Evolutionary conservation across 2,329 filamentous ascomycete genomes (phyloP).

Genomic region (Fusarium guadeloupense): DNA sequence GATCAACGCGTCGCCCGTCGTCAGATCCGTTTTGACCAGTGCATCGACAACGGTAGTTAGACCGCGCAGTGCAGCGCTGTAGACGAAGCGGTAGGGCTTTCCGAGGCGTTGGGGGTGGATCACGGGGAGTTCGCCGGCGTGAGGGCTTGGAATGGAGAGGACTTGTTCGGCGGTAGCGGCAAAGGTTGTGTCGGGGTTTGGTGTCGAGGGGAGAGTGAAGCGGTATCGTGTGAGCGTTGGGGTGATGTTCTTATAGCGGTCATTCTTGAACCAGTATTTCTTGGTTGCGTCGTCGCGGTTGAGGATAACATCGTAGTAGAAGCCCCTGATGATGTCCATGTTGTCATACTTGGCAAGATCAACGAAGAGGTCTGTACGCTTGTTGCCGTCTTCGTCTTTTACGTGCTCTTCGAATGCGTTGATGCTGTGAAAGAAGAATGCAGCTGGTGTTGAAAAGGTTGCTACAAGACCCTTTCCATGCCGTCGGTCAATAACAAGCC

Average conservation of each 20-base stretch:
- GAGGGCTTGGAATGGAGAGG: conserved; percentile 60
- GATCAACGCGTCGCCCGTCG: conserved; percentile 59
- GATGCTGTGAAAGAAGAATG: conserved; percentile 82
- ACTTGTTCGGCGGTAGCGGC: conserved; percentile 46
- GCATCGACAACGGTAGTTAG: conserved; percentile 69
- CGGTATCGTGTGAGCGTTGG: conserved; percentile 56
- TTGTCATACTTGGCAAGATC: conserved; percentile 73
- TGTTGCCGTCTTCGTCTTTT: conserved; percentile 47
- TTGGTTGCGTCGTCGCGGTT: conserved; percentile 58
- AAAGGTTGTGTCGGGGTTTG: conserved; percentile 25
- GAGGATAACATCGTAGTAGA: conserved; percentile 76
- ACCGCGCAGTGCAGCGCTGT: conserved; percentile 65
- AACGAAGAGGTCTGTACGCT: conserved; percentile 63
- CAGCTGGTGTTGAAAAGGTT: conserved; percentile 71
- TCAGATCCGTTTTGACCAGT: conserved; percentile 71
- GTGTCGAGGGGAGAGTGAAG: conserved; percentile 48
- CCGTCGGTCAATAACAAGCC: conserved; percentile 78
- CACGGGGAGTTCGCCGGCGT: conserved; percentile 70
- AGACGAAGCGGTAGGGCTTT: conserved; percentile 67
- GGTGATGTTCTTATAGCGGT: conserved; percentile 49
- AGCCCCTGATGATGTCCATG: conserved; percentile 69
- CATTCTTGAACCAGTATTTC: conserved; percentile 55
- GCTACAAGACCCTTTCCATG: conserved; percentile 71
- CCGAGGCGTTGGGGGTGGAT: conserved; percentile 68
- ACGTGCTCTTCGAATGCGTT: conserved; percentile 76